A percentile compares a stretch with the other conserved stretches of the same genome.
Evolutionary conservation across 2,329 filamentous ascomycete genomes (phyloP).

Genomic region (Pseudopithomyces maydicus): DNA sequence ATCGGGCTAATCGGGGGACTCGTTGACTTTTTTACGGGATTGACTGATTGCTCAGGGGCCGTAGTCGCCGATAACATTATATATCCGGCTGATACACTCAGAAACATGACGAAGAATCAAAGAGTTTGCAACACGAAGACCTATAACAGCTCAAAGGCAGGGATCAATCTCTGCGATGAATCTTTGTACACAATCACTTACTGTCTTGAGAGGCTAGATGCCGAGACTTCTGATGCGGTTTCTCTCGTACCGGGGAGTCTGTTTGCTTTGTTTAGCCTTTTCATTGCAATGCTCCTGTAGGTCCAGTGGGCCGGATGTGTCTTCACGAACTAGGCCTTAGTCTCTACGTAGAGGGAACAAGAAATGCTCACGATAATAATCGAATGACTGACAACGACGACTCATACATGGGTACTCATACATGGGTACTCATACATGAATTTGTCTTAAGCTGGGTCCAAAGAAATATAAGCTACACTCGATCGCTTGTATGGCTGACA

Average conservation of each 20-base stretch:
- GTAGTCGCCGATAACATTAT: neutral
- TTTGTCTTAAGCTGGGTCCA: too few species aligned
- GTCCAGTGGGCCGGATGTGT: neutral
- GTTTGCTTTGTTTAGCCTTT: neutral
- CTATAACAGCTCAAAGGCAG: neutral
- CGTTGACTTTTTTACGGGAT: neutral
- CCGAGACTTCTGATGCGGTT: neutral
- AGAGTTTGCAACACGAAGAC: neutral
- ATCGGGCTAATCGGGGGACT: neutral
- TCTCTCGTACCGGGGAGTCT: neutral
- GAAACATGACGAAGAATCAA: neutral
- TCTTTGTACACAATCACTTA: neutral
- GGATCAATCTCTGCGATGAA: neutral
- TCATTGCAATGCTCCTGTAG: neutral
- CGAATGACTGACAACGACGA: too few species aligned
- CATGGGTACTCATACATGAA: too few species aligned
- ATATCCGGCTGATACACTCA: neutral
- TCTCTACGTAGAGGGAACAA: too few species aligned
- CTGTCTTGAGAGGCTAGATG: neutral
- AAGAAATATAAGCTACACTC: too few species aligned
- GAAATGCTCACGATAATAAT: too few species aligned
- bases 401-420: too few species aligned
- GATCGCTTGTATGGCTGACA: too few species aligned
- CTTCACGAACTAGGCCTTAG: too few species aligned
- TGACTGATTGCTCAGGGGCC: neutral